Evolutionary conservation across 805 yeast species (phyloP).

Genomic region (Candida montana): DNA sequence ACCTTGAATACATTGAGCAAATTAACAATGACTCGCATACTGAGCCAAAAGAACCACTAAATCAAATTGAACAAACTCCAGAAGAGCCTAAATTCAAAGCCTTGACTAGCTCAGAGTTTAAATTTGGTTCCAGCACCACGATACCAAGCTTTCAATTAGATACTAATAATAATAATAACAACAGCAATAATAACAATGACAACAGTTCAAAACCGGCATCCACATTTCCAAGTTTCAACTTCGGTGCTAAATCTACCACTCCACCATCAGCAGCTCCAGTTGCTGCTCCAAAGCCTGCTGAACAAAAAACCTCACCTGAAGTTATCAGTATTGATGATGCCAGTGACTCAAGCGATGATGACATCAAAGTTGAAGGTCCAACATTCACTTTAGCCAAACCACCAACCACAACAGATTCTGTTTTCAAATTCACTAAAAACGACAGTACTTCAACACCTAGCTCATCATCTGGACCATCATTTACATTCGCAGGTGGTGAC

Average conservation of each 20-base stretch:
- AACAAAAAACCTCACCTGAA: constrained; percentile 9
- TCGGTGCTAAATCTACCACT: constrained; percentile 1
- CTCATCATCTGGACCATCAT: constrained; percentile 35
- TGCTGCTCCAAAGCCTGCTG: not conserved
- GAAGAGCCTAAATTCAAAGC: constrained; percentile 15
- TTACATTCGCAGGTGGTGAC: constrained; percentile 31
- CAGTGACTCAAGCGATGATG: constrained; percentile 45
- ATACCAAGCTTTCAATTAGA: constrained; percentile 12
- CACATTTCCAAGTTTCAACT: constrained; percentile 4
- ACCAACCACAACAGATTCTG: constrained; percentile 46
- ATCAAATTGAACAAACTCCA: constrained; percentile 9
- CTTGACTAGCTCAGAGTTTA: constrained; percentile 16
- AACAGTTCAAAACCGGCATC: not conserved
- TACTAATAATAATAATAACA: no score
- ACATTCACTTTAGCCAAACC: constrained; percentile 44
- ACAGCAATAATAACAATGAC: not conserved
- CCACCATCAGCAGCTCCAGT: not conserved
- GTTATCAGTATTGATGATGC: constrained; percentile 14
- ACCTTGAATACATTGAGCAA: constrained; percentile 44
- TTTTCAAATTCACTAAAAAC: constrained; percentile 38
- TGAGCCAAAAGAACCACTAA: constrained; percentile 7
- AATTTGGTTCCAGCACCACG: constrained; percentile 11
- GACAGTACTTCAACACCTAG: constrained; percentile 19
- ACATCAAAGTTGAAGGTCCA: constrained; percentile 70
- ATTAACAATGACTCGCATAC: constrained; percentile 27